Evolutionary conservation across 148 eudicot species (phyloP).

Genomic region (Gaultheria prostrata): DNA sequence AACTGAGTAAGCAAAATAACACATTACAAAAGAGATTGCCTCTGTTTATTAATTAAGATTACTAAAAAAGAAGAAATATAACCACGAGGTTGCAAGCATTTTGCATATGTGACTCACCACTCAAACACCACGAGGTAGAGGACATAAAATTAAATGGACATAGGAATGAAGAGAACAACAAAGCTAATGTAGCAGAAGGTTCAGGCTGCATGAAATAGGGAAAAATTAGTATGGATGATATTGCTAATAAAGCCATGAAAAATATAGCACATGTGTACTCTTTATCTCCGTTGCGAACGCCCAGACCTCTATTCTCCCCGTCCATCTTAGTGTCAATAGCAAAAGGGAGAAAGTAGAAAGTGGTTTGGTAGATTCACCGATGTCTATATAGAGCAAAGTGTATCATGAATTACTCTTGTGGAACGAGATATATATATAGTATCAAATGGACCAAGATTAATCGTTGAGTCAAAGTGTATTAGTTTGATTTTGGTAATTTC

Average conservation of each 20-base stretch:
- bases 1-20: too few relatives aligned
- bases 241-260: slow-evolving; percentile 19
- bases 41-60: too few relatives aligned
- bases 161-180: slow-evolving; percentile 24
- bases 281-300: neutral
- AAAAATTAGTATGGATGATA: slow-evolving; percentile 17
- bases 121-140: slow-evolving; percentile 19
- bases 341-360: neutral
- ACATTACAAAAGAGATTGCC: too few relatives aligned
- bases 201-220: slow-evolving; percentile 30
- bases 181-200: slow-evolving; percentile 18
- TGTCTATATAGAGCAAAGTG: neutral
- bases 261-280: slow-evolving; percentile 8
- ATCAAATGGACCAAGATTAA: neutral
- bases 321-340: neutral
- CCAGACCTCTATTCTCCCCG: neutral
- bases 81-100: neutral
- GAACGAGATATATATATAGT: neutral
- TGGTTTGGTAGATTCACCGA: neutral
- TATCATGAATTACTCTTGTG: neutral
- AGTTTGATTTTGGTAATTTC: neutral
- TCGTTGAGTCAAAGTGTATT: neutral
- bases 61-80: too few relatives aligned
- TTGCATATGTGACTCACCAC: slow-evolving; percentile 14
- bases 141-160: slow-evolving; percentile 17